Evolutionary conservation across 2,329 filamentous ascomycete species (phyloP), one percentile per base, ranked within the genome.

Genomic region (Curvularia lunata): DNA sequence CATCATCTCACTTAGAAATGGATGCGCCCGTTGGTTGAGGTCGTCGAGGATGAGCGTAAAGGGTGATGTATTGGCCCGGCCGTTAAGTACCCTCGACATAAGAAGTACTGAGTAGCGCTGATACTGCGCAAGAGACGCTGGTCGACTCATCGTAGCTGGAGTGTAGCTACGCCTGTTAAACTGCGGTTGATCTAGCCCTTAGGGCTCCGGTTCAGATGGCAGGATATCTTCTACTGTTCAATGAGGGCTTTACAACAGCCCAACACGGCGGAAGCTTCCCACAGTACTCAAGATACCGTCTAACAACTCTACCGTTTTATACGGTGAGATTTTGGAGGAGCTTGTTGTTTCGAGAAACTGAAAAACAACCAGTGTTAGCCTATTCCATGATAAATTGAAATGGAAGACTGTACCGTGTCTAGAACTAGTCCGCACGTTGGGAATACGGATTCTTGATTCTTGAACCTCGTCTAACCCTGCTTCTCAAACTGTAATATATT

Each of bases 21-120:
- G 88, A 28, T 82, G 83, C 6, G 88, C 91, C 25, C 88, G 87
- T 78, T 97, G 92, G 78, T 96, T 92, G 28, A 97, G 82, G 32
- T 84, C 91, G 76, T 98, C 94, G 55, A 97, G 82, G 3, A 97
- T 78, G 25, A 98, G 81, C 0, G 93, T 97, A 70, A 98, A 87
- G 2, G 94, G 94, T 48, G 92, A 96, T 13, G 90, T 87, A 55
- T 86, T 87, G 75, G 95, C 90, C 61, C 91, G 85, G 54, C 91
- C 81, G 71, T 88, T 91, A 62, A 97, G 82, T 1, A 97, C 81
- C 72, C 92, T 93, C 62, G 92, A 91, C 54, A 97, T 87, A 2
- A 96, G 82, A 2, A 96, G 85, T 21, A 96, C 80, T 74, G 92
- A 93, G 77, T 97, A 92, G 19, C 91, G 93, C 63, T 91, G 86